phyloP scores from a whole-genome alignment of 1,284 basidiomycete species.

The Microbotryum lychnidis-dioicae region DNA sequence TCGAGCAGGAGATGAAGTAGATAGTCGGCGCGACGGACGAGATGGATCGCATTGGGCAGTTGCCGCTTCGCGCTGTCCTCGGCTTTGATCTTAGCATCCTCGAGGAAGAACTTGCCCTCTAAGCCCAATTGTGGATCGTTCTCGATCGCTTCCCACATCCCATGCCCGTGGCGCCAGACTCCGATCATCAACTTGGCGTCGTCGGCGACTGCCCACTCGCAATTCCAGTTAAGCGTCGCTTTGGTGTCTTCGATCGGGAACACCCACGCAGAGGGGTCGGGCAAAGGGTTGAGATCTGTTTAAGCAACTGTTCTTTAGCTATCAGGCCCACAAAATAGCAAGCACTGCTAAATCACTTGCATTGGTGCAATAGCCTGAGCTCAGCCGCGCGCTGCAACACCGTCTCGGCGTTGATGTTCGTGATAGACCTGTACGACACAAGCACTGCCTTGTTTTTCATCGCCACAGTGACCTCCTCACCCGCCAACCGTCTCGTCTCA shows the following conservation, averaged over 20 bases:
- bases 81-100: constrained; percentile 81
- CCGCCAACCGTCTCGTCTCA: constrained; percentile 62
- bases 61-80: constrained; percentile 49
- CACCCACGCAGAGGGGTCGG: constrained; percentile 69
- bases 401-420: constrained; percentile 96
- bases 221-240: constrained; percentile 86
- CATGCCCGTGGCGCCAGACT: constrained; percentile 88
- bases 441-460: constrained; percentile 91
- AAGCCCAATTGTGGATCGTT: constrained; percentile 77
- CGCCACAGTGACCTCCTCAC: constrained; percentile 54
- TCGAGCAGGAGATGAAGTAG: constrained; percentile 75
- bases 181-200: constrained; percentile 92
- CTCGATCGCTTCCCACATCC: constrained; percentile 92
- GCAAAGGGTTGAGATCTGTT: constrained; percentile 45
- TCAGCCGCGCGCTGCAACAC: constrained; percentile 84
- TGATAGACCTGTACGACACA: constrained; percentile 78
- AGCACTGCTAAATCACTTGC: constrained; percentile 10
- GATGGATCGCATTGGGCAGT: constrained; percentile 92
- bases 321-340: background rate
- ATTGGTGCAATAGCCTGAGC: constrained; percentile 74
- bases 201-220: constrained; percentile 85
- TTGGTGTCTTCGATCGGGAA: constrained; percentile 89
- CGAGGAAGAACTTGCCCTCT: constrained; percentile 90
- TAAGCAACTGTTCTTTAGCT: background rate
- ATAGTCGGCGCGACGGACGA: constrained; percentile 94